Evolutionary conservation across 495 filamentous ascomycete species (phyloP).

Genomic region (Penicillium soppii): DNA sequence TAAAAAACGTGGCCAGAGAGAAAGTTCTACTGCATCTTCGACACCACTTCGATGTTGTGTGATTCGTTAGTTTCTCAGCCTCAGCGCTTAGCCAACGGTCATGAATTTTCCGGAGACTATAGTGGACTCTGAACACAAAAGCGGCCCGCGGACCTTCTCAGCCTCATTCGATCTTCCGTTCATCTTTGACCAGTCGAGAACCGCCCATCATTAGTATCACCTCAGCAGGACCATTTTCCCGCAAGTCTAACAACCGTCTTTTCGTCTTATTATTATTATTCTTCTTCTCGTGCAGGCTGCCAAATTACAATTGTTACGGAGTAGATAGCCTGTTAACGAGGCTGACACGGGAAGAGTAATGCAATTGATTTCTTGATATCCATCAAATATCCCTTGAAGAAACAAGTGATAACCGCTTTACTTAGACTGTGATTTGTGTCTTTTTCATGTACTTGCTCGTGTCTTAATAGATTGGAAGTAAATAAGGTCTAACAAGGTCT

Average conservation of each 20-base stretch:
- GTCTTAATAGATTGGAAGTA: no score
- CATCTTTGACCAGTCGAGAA: slow-evolving; percentile 23
- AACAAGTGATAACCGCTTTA: no score
- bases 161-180: slow-evolving; percentile 18
- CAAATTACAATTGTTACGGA: not conserved
- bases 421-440: no score
- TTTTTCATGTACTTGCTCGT: no score
- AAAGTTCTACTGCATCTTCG: slow-evolving; percentile 12
- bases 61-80: slow-evolving; percentile 3
- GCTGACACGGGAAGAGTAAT: slow-evolving; percentile 3
- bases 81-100: slow-evolving; percentile 30
- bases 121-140: slow-evolving; percentile 14
- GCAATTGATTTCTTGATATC: no score
- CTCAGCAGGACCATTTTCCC: slow-evolving; percentile 4
- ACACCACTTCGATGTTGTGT: not conserved
- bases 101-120: slow-evolving; percentile 28
- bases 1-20: not conserved
- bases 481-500: no score
- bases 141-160: slow-evolving; percentile 25
- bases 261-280: not conserved
- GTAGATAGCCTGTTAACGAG: slow-evolving; percentile 2
- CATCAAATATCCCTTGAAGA: no score
- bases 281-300: not conserved
- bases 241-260: no score
- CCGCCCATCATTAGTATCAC: slow-evolving; percentile 12